A percentile compares a stretch with the other conserved stretches of the same genome.
Conservation (phyloP, 176 grass and related monocot genomes). For the Phragmites australis region DNA sequence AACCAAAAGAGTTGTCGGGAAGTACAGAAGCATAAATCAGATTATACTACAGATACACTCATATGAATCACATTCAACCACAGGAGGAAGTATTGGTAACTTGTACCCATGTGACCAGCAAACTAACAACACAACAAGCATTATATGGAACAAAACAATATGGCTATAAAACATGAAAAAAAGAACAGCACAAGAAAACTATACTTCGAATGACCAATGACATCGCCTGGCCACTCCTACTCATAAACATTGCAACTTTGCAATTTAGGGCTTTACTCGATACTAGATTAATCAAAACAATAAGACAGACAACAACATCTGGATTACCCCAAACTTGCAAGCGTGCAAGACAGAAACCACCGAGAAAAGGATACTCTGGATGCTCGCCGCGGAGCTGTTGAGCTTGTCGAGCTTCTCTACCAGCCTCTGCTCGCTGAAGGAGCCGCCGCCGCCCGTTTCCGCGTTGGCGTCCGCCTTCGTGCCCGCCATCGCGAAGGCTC, state of each 20-base stretch:
- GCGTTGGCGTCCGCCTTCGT: constrained; percentile 38
- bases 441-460: constrained; percentile 27
- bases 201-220: not conserved
- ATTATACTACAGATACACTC: not conserved
- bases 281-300: constrained; percentile 18
- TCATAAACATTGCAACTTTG: constrained; percentile 16
- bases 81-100: not conserved
- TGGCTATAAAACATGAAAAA: not conserved
- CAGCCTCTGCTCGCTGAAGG: constrained; percentile 81
- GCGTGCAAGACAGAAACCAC: not conserved
- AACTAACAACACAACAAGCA: not conserved
- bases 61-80: constrained; percentile 7
- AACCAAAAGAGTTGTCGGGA: not conserved
- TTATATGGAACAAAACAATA: not conserved
- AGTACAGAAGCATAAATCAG: not conserved
- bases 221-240: not conserved
- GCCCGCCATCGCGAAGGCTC: constrained; percentile 34
- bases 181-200: not conserved
- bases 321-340: not conserved
- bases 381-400: constrained; percentile 87
- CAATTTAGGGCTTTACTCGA: constrained; percentile 3
- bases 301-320: not conserved
- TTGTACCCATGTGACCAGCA: not conserved
- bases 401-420: constrained; percentile 86
- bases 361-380: constrained; percentile 86